Evolutionary conservation across 2,329 filamentous ascomycete genomes (phyloP).

Genomic region (Alternaria ethzedia): DNA sequence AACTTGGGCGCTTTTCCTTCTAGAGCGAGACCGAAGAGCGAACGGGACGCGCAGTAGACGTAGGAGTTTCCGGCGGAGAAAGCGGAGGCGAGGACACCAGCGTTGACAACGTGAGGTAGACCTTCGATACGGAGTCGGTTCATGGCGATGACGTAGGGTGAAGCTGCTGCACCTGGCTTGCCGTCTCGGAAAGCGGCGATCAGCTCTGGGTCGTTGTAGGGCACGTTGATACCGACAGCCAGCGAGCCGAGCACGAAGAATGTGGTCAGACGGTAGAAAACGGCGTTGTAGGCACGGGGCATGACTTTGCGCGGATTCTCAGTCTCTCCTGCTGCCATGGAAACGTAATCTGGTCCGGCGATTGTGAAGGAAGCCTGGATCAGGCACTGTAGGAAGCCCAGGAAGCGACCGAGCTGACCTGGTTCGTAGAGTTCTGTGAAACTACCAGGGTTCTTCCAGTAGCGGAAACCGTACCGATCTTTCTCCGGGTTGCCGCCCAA

Average conservation of each 20-base stretch:
- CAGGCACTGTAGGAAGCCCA: constrained; percentile 78
- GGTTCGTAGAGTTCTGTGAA: constrained; percentile 70
- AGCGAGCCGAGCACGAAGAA: constrained; percentile 80
- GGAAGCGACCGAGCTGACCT: constrained; percentile 71
- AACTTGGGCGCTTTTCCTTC: constrained; percentile 62
- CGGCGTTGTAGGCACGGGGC: constrained; percentile 76
- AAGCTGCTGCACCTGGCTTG: constrained; percentile 70
- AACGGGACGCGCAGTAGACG: constrained; percentile 62
- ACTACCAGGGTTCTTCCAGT: constrained; percentile 67
- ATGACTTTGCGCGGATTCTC: constrained; percentile 59
- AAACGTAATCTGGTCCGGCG: constrained; percentile 57
- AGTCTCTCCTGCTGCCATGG: constrained; percentile 57
- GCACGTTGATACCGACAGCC: constrained; percentile 72
- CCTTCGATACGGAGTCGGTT: constrained; percentile 60
- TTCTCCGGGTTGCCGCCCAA: constrained; percentile 78
- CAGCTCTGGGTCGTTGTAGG: constrained; percentile 69
- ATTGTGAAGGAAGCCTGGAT: constrained; percentile 64
- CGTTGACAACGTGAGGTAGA: constrained; percentile 66
- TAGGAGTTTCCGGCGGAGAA: constrained; percentile 64
- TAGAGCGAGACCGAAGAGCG: constrained; percentile 60
- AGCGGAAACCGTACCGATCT: constrained; percentile 54
- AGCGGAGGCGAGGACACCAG: constrained; percentile 61
- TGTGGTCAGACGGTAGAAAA: constrained; percentile 76
- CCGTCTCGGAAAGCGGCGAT: constrained; percentile 64
- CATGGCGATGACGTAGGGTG: constrained; percentile 69